These are phyloP conservation scores for Aspergillus hortae DNA, from an alignment of 2,329 filamentous ascomycete genomes.

Conservation along the genomic window DNA sequence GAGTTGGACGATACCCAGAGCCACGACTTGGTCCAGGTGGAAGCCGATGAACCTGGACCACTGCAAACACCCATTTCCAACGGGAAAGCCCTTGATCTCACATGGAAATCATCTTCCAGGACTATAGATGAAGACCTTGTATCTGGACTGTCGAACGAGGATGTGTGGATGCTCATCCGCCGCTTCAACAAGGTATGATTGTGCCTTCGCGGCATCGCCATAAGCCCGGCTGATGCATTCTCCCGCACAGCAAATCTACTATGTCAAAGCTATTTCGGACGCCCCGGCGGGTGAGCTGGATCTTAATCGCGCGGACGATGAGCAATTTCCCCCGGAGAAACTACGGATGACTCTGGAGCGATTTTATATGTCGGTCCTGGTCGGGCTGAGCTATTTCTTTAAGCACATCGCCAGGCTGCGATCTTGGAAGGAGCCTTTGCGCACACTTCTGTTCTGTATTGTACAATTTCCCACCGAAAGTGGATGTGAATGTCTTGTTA, in stretches of 20 bases:
- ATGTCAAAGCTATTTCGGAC: conserved; percentile 64
- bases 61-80: background rate
- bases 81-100: background rate
- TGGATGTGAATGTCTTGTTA: background rate
- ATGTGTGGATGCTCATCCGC: conserved; percentile 68
- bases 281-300: conserved; percentile 66
- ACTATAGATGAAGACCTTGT: conserved; percentile 50
- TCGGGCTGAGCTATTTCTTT: conserved; percentile 61
- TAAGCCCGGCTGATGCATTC: too few relatives aligned
- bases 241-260: conserved; percentile 56
- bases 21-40: background rate
- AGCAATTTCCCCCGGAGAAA: conserved; percentile 82
- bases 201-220: background rate
- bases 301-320: conserved; percentile 74
- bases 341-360: conserved; percentile 73
- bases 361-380: conserved; percentile 74
- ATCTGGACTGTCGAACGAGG: conserved; percentile 66
- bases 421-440: conserved; percentile 70
- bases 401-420: conserved; percentile 74
- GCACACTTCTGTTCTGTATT: conserved; percentile 64
- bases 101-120: background rate
- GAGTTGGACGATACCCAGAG: background rate
- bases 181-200: conserved; percentile 66
- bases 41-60: background rate
- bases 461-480: conserved; percentile 32